These are phyloP conservation scores for Marchantia polymorpha DNA, from an alignment of 225 moss, liverwort and hornwort genomes.

Conservation along the genomic window DNA sequence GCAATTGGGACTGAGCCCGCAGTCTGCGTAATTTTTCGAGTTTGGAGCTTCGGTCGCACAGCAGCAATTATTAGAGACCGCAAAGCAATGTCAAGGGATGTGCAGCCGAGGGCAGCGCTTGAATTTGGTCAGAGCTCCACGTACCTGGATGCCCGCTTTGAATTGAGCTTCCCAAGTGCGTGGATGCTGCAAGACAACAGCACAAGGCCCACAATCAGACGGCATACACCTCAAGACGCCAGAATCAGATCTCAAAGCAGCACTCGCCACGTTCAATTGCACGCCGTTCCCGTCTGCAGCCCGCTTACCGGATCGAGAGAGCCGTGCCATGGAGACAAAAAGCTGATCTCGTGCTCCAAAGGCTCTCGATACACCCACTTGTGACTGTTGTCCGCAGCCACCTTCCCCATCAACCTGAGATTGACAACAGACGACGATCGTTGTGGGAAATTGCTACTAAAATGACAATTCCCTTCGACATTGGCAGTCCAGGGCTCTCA, in stretches of 20 bases:
- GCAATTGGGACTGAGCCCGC: constrained; percentile 64
- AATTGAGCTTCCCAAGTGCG: constrained; percentile 56
- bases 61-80: background rate
- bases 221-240: no score
- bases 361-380: constrained; percentile 86
- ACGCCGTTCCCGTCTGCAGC: background rate
- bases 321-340: constrained; percentile 69
- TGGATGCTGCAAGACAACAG: constrained; percentile 38
- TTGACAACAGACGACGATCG: background rate
- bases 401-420: constrained; percentile 85
- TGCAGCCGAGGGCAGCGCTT: background rate
- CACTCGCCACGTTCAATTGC: background rate
- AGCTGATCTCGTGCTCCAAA: constrained; percentile 62
- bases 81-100: background rate
- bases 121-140: background rate
- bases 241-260: background rate
- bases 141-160: constrained; percentile 55
- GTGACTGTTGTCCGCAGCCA: constrained; percentile 84
- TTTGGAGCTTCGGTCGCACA: background rate
- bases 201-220: background rate
- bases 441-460: background rate
- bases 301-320: constrained; percentile 69
- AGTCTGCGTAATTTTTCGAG: background rate
- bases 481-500: background rate
- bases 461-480: no score